Evolutionary conservation across 2,329 filamentous ascomycete genomes (phyloP).

Genomic region (Exophiala dermatitidis): DNA sequence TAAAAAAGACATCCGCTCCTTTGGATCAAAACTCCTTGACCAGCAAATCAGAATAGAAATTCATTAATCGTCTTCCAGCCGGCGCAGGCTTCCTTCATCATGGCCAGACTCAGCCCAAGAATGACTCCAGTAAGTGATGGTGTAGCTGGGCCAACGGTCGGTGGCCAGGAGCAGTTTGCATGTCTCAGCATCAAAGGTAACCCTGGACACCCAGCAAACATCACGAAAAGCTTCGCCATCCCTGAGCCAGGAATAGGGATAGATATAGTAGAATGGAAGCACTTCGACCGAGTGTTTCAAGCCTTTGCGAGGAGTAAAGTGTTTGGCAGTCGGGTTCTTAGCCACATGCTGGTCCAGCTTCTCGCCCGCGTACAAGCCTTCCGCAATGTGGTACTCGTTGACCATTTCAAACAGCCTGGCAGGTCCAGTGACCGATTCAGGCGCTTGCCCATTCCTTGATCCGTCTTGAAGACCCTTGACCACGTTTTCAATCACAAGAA

Average conservation of each 20-base stretch:
- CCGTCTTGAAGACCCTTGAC: slow-evolving; percentile 11
- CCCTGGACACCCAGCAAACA: slow-evolving; percentile 21
- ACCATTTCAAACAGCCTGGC: slow-evolving; percentile 20
- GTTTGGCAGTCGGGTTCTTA: slow-evolving; percentile 21
- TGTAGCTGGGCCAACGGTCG: slow-evolving; percentile 25
- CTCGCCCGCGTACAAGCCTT: slow-evolving; percentile 14
- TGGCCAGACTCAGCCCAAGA: slow-evolving; percentile 22
- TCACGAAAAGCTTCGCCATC: slow-evolving; percentile 23
- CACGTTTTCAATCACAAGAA: slow-evolving; percentile 27
- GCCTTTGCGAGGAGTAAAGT: slow-evolving; percentile 18
- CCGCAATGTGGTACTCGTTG: slow-evolving; percentile 10
- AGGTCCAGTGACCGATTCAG: slow-evolving; percentile 24
- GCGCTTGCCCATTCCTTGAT: neutral
- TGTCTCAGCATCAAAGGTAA: slow-evolving; percentile 18
- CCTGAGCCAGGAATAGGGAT: slow-evolving; percentile 26
- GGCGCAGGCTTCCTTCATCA: slow-evolving; percentile 17
- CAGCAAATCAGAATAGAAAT: neutral
- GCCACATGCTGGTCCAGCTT: slow-evolving; percentile 19
- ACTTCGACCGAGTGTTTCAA: slow-evolving; percentile 22
- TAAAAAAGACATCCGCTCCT: no score
- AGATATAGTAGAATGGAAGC: slow-evolving; percentile 23
- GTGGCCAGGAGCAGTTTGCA: slow-evolving; percentile 24
- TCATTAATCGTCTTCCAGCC: slow-evolving; percentile 4
- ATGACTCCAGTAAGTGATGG: slow-evolving; percentile 28
- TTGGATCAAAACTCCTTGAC: neutral